A percentile compares a stretch with the other conserved stretches of the same genome.
phyloP scores from a whole-genome alignment of 345 rosid genomes.

The Passiflora organensis region DNA sequence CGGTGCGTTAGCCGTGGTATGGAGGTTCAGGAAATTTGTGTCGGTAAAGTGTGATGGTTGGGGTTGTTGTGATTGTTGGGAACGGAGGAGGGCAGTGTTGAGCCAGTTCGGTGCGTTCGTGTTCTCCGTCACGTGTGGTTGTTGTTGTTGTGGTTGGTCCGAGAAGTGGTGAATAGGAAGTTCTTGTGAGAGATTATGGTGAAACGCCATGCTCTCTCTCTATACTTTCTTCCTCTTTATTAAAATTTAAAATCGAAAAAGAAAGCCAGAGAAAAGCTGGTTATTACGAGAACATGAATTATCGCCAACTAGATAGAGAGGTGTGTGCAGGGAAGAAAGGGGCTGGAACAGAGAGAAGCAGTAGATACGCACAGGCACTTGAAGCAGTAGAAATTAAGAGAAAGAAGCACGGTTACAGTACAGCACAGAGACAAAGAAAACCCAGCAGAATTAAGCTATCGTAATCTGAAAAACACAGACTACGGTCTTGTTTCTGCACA shows the following conservation, averaged over 20 bases:
- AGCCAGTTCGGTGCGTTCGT: constrained; percentile 77
- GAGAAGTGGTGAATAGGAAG: constrained; percentile 70
- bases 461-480: background rate
- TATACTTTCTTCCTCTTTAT: constrained; percentile 1
- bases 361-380: background rate
- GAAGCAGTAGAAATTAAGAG: background rate
- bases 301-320: constrained; percentile 3
- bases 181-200: constrained; percentile 68
- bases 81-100: constrained; percentile 74
- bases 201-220: constrained; percentile 71
- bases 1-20: constrained; percentile 46
- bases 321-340: background rate
- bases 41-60: constrained; percentile 24
- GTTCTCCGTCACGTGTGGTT: constrained; percentile 33
- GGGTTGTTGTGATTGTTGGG: constrained; percentile 37
- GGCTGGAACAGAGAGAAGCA: background rate
- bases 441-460: background rate
- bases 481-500: background rate
- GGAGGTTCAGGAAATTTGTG: constrained; percentile 75
- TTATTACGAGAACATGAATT: constrained; percentile 26
- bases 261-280: background rate
- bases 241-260: constrained; percentile 13
- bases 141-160: constrained; percentile 44
- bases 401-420: background rate
- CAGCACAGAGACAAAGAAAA: background rate